Percentiles rank a stretch among this genome's conserved stretches.
These are phyloP conservation scores for Flaveria ramosissima DNA, from an alignment of 129 eudicot species.

Conservation along the genomic window DNA sequence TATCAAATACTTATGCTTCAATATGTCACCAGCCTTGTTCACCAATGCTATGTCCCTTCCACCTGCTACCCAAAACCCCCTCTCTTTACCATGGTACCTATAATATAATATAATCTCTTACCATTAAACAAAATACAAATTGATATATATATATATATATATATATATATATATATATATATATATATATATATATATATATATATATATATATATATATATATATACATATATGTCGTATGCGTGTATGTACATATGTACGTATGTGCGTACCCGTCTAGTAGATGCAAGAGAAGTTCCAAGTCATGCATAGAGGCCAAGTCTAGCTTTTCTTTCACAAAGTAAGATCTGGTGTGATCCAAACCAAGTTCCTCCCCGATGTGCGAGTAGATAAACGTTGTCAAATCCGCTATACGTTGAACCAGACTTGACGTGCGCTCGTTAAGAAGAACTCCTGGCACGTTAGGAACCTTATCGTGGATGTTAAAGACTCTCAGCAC, in stretches of 20 bases:
- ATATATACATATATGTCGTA: too few species aligned
- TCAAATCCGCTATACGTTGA: constrained; percentile 29
- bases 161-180: too few species aligned
- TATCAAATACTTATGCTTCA: constrained; percentile 38
- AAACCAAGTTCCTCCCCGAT: constrained; percentile 57
- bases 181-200: neutral
- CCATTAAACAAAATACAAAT: neutral
- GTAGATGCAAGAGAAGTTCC: constrained; percentile 66
- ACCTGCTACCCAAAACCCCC: constrained; percentile 31
- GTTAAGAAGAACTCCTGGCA: constrained; percentile 48
- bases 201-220: too few species aligned
- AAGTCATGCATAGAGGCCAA: constrained; percentile 43
- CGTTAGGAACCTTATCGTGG: constrained; percentile 51
- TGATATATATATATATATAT: neutral
- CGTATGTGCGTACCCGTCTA: constrained; percentile 49
- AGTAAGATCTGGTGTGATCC: constrained; percentile 56
- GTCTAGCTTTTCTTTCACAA: constrained; percentile 44
- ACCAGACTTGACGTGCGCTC: constrained; percentile 35
- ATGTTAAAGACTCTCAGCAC: constrained; percentile 56
- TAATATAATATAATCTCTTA: neutral
- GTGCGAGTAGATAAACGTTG: constrained; percentile 51
- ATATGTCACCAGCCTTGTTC: constrained; percentile 47
- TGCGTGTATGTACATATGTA: too few species aligned
- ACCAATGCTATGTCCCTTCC: constrained; percentile 55
- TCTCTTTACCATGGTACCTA: constrained; percentile 52